Conservation (phyloP, 805 yeast species). For the Torulaspora franciscae region DNA sequence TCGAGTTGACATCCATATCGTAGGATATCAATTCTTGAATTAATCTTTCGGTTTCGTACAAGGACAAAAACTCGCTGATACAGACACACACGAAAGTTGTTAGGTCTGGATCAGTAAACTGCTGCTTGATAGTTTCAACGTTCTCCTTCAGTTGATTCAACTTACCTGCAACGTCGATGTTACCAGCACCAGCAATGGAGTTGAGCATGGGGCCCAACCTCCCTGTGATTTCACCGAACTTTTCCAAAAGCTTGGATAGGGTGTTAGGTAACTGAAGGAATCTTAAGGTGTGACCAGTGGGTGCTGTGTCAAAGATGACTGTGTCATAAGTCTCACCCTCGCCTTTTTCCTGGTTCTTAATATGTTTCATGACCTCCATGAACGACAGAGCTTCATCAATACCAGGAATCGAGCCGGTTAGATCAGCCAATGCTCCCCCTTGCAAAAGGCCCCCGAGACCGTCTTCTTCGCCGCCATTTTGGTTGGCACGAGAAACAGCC, state of each 20-base stretch:
- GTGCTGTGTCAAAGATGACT: slow-evolving; percentile 98
- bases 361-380: slow-evolving; percentile 96
- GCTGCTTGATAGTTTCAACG: slow-evolving; percentile 85
- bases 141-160: slow-evolving; percentile 73
- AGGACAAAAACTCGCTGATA: slow-evolving; percentile 91
- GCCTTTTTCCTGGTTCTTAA: slow-evolving; percentile 61
- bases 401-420: slow-evolving; percentile 95
- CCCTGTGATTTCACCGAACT: slow-evolving; percentile 80
- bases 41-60: slow-evolving; percentile 96
- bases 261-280: slow-evolving; percentile 93
- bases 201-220: slow-evolving; percentile 87
- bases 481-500: slow-evolving; percentile 36
- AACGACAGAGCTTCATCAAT: slow-evolving; percentile 97
- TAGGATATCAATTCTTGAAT: slow-evolving; percentile 93
- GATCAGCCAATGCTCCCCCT: slow-evolving; percentile 54
- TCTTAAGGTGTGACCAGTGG: slow-evolving; percentile 96
- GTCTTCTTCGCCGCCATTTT: slow-evolving; percentile 40
- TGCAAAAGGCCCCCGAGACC: slow-evolving; percentile 33
- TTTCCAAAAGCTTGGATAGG: slow-evolving; percentile 77
- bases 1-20: slow-evolving; percentile 94
- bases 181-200: slow-evolving; percentile 65
- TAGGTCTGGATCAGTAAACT: slow-evolving; percentile 91
- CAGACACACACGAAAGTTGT: slow-evolving; percentile 97
- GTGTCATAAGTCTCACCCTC: slow-evolving; percentile 60
- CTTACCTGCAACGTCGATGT: slow-evolving; percentile 49